Evolutionary conservation across 306 rosid species (phyloP), one percentile per base, ranked within the genome.

Genomic region (Castanea mollissima): DNA sequence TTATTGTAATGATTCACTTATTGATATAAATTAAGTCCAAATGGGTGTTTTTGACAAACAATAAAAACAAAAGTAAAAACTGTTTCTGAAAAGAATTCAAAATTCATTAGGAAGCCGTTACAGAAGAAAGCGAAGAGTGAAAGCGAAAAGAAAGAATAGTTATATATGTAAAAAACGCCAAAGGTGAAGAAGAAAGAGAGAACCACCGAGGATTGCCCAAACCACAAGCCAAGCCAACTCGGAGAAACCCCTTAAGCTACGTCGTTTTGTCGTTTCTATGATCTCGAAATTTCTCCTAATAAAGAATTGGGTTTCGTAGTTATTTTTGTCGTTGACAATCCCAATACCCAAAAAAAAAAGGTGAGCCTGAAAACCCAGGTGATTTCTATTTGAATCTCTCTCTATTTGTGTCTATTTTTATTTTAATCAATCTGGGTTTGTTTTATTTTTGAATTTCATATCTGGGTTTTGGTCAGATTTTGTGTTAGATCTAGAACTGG

Each of bases 181-280:
- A 41, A 41, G 46, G 12, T 8, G 46, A 41, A 41, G 46, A 8
- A 41, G 46, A 41, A 41, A 41, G 46, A 41, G 46, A 41, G 46
- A 41, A 41, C 46, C 46, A 41, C 12, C 12, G 71, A 74, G 65
- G 62, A 56, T 59, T 59, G 52, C 46, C 19, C 75, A 27, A 67
- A 55, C 31, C 74, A 6, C 74, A 56, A 71, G 49, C 44, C 75
- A 31, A 49, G 54, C 14, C 5, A 49, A 49, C 54, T 73, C 75
- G 76, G 35, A 75, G 44, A 34, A 44, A 57, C 73, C 34, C 65
- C 83, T 58, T 60, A 70, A 34, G 20, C 83, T 77, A 58, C 77
- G 83, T 69, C 78, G 74, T 69, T 5, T 68, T 86, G 21, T 51
- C 55, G 83, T 62, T 72, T 78, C 78, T 51, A 73, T 79, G 60